Evolutionary conservation across 2,329 filamentous ascomycete species (phyloP).

Genomic region (Claviceps sp.): DNA sequence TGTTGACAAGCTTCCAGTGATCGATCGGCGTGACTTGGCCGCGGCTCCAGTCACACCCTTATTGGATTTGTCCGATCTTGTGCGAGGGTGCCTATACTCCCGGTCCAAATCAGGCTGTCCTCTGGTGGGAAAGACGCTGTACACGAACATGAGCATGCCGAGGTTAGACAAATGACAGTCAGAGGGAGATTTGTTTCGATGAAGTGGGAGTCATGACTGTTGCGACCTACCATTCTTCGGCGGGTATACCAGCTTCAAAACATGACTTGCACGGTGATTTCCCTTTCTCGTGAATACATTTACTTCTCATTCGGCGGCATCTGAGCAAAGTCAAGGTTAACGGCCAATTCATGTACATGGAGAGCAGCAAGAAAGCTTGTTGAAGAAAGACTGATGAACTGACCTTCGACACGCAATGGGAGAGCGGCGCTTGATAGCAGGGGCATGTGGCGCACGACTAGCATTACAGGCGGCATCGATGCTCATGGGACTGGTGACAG

Average conservation of each 20-base stretch:
- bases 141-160: neutral
- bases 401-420: conserved; percentile 41
- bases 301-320: conserved; percentile 43
- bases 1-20: conserved; percentile 16
- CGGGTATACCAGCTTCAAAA: conserved; percentile 31
- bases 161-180: neutral
- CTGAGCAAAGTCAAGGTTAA: conserved; percentile 14
- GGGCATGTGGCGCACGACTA: conserved; percentile 2
- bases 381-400: conserved; percentile 4
- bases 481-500: conserved; percentile 2
- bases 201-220: neutral
- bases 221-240: conserved; percentile 34
- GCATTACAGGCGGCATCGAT: neutral
- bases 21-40: conserved; percentile 22
- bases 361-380: too few species aligned
- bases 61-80: conserved; percentile 31
- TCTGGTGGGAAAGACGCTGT: conserved; percentile 37
- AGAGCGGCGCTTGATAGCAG: conserved; percentile 32
- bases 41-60: conserved; percentile 26
- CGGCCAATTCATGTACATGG: neutral
- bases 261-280: conserved; percentile 39
- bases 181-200: neutral
- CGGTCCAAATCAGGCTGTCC: conserved; percentile 42
- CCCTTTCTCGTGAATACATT: conserved; percentile 37
- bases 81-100: conserved; percentile 41